Evolutionary conservation across 1,139 yeast genomes (phyloP), one percentile per base, ranked within the genome.

Genomic region (Protomyces gravidus): DNA sequence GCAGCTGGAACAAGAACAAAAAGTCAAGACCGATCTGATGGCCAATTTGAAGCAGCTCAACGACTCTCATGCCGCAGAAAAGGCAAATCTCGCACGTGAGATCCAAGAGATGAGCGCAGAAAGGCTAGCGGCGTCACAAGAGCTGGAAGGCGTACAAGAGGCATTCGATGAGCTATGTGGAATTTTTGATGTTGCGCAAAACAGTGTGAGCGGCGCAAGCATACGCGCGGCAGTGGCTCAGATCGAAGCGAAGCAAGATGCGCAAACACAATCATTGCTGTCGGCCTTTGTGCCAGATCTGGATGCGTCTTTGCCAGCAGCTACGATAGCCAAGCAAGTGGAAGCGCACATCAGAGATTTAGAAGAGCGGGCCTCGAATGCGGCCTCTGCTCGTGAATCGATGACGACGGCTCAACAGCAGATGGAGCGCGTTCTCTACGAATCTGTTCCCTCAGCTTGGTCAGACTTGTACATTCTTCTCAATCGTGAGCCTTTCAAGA

Each of bases 1-100:
- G 15, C 46, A 45, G 11, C 36, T 53, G 26, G 58, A 53, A 46
- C 39, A 17, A 32, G 58, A 53, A 45, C 40, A 50, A 5, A 45
- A 33, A 39, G 28, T 28, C 36, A 53, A 53, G 36, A 30, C 47
- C 17, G 58, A 53, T 36, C 58, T 53, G 19, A 53, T 53, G 58
- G 58, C 58, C n/a, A 53, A 53, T 27, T 39, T 53, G 27, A 45
- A 46, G 36, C 47, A 53, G 27, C 26, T 53, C 26, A 45, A 40
- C 19, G 39, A 23, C 13, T 27, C 58, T 6, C 47, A 39, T 28
- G 58, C 47, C 21, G 28, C 30, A 11, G 50, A 28, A 5, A 30
- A 26, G 27, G 58, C 58, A 30, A 27, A 6, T 3, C 19, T 53
- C n/a, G 23, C 15, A 15, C 50, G 39, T 19, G 58, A 53, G 36